Percentiles rank a stretch among this genome's conserved stretches.
phyloP scores from a whole-genome alignment of 129 eudicot genomes.

The Flaveria ramosissima region DNA sequence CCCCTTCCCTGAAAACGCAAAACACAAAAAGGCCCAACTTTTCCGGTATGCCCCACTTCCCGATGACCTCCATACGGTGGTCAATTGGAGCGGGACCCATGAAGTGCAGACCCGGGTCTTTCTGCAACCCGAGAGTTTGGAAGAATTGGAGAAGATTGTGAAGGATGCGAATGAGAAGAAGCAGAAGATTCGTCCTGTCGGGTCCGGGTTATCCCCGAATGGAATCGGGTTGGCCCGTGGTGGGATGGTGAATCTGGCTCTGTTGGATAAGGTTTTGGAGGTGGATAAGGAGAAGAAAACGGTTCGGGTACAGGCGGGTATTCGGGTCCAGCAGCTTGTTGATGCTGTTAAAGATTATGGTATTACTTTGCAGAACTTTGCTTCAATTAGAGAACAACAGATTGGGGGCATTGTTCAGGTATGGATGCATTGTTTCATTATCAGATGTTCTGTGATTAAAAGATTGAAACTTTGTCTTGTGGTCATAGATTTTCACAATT shows the following conservation, averaged over 20 bases:
- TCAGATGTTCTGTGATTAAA: not conserved
- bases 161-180: conserved; percentile 52
- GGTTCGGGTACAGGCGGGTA: conserved; percentile 89
- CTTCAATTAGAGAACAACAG: conserved; percentile 94
- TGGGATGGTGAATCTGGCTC: conserved; percentile 90
- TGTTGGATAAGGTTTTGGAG: conserved; percentile 88
- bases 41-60: conserved; percentile 95
- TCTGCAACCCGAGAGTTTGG: conserved; percentile 60
- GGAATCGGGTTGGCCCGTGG: conserved; percentile 89
- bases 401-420: conserved; percentile 98
- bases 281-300: conserved; percentile 80
- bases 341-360: conserved; percentile 86
- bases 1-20: conserved; percentile 87
- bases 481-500: not conserved
- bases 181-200: conserved; percentile 83
- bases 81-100: conserved; percentile 98
- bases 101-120: conserved; percentile 79
- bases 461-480: not conserved
- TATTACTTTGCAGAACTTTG: conserved; percentile 87
- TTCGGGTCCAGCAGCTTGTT: conserved; percentile 83
- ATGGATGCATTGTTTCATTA: conserved; percentile 4
- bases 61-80: conserved; percentile 81
- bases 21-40: conserved; percentile 89
- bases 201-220: conserved; percentile 87
- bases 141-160: conserved; percentile 55